Evolutionary conservation across 768 basidiomycete genomes (phyloP).

Genomic region (Rhizopogon roseolus): DNA sequence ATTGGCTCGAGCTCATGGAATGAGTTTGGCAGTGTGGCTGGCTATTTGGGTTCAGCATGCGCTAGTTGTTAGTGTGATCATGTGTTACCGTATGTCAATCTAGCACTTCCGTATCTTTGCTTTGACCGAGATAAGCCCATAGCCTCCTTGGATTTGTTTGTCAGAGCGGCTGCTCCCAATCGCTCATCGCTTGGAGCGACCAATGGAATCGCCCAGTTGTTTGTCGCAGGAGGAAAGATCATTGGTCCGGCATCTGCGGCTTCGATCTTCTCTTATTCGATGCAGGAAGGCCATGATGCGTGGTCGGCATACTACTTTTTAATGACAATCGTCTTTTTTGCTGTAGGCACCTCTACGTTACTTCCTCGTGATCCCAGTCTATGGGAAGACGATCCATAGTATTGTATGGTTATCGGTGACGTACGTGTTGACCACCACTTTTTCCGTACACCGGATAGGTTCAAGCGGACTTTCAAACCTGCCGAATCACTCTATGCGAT

Average conservation of each 20-base stretch:
- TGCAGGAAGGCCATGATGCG: background rate
- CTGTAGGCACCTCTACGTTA: background rate
- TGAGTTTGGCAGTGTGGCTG: slow-evolving; percentile 37
- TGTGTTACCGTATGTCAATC: background rate
- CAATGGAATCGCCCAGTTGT: background rate
- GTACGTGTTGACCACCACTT: too few relatives aligned
- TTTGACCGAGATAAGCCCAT: background rate
- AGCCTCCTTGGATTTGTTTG: background rate
- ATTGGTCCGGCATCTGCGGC: background rate
- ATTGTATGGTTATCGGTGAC: too few relatives aligned
- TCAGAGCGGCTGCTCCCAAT: background rate
- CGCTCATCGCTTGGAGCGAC: background rate
- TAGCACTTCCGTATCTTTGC: background rate
- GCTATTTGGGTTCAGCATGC: slow-evolving; percentile 45
- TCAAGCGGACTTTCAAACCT: too few relatives aligned
- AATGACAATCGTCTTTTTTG: background rate
- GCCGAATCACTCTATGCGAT: too few relatives aligned
- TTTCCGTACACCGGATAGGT: too few relatives aligned
- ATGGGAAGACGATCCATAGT: background rate
- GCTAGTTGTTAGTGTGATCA: slow-evolving; percentile 27
- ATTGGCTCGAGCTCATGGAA: slow-evolving; percentile 18
- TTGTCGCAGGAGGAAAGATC: background rate
- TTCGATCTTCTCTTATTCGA: background rate
- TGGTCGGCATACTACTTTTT: background rate
- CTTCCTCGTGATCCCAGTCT: background rate